Evolutionary conservation across 2,329 filamentous ascomycete species (phyloP), one percentile per base, ranked within the genome.

Genomic region (Pestalotiopsis fici): DNA sequence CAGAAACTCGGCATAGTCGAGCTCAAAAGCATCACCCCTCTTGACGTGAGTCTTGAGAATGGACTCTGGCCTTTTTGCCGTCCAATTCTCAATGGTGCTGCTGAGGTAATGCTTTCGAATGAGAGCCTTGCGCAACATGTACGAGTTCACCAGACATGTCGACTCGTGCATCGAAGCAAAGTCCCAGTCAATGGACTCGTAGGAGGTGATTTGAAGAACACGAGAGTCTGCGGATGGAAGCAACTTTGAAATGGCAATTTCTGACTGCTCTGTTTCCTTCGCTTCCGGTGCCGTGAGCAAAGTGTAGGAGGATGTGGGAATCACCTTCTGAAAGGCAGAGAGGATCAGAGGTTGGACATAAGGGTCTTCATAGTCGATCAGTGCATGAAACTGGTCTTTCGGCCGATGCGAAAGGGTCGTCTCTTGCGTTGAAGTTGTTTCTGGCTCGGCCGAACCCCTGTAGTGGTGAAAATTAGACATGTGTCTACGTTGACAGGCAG

Each of bases 81-180:
- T 83, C 94, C 95, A 98, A 76, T 93, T 91, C 59, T 92, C 87
- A 25, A 97, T 88, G 0, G 95, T 98, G 23, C 90, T 89, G 3
- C 92, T 91, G 3, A 99, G 87, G 77, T 96, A 98, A 78, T 99
- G 96, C 80, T 99, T 99, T 68, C 96, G 89, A 74, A 98, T 98
- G 23, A 99, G 85, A 0, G 96, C 96, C 83, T 98, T 98, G 74
- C 96, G 92, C 77, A 98, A 97, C 76, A 98, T 88, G 80, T 98
- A 98, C 75, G 93, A 93, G 80, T 98, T 98, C 72, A 93, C 86
- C 1, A 97, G 83, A 12, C 87, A 88, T 0, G 88, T 89, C 0
- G 80, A 77, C 0, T 91, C 81, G 72, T 93, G 84, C 1, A 83
- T 78, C 67, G 92, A 84, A 21, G 92, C 87, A 74, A 91, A 89